These are phyloP conservation scores for Cutaneotrichosporon sp. DNA, from an alignment of 1,284 basidiomycete genomes.

Conservation along the genomic window DNA sequence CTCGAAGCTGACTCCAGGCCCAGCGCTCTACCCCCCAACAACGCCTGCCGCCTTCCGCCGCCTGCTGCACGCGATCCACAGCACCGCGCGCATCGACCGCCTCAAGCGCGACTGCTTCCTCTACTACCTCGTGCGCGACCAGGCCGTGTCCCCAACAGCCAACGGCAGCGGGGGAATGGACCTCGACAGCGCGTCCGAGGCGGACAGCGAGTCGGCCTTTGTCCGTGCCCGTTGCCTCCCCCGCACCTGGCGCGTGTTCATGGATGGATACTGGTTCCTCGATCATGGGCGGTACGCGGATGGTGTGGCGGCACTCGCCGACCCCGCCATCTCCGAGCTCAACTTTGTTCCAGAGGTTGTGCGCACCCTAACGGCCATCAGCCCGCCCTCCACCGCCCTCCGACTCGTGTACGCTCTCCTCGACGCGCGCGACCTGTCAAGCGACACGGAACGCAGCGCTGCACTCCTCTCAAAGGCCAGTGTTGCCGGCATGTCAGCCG, in stretches of 20 bases:
- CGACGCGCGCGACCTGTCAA: constrained; percentile 3
- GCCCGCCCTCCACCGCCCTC: constrained; percentile 35
- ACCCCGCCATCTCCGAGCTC: constrained; percentile 42
- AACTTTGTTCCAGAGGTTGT: constrained; percentile 45
- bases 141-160: constrained; percentile 19
- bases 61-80: constrained; percentile 38
- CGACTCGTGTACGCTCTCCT: constrained; percentile 35
- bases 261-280: constrained; percentile 47
- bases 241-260: constrained; percentile 41
- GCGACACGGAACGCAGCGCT: constrained; percentile 27
- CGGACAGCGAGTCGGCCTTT: constrained; percentile 30
- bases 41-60: constrained; percentile 38
- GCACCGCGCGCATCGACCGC: constrained; percentile 31
- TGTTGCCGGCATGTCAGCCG: constrained; percentile 29
- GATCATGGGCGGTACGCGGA: constrained; percentile 43
- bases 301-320: constrained; percentile 30
- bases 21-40: constrained; percentile 41
- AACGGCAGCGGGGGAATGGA: constrained; percentile 25
- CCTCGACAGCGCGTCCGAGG: constrained; percentile 21
- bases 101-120: constrained; percentile 47
- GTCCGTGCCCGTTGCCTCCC: constrained; percentile 41
- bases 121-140: constrained; percentile 46
- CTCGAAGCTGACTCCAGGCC: constrained; percentile 23
- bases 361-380: constrained; percentile 33
- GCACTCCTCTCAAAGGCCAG: constrained; percentile 32